A percentile compares a stretch with the other conserved stretches of the same genome.
phyloP scores from a whole-genome alignment of 169 alveolate genomes.

The Plasmodium relictum region DNA sequence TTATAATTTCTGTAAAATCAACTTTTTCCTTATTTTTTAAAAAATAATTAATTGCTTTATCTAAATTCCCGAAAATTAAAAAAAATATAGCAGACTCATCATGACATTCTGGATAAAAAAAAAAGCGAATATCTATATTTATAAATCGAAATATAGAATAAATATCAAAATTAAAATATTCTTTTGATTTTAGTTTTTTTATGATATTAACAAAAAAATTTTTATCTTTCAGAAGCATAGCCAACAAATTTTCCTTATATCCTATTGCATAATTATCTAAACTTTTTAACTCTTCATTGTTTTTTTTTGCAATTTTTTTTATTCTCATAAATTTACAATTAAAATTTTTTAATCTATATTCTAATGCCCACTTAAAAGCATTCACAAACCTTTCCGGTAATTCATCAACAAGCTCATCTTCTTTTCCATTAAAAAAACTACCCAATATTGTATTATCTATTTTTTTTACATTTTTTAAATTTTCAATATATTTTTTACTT shows the following conservation, averaged over 20 bases:
- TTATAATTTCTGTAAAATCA: conserved; percentile 27
- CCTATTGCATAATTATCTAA: conserved; percentile 73
- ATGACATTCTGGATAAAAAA: conserved; percentile 57
- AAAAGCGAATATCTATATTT: conserved; percentile 54
- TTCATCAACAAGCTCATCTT: conserved; percentile 37
- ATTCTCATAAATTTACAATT: conserved; percentile 71
- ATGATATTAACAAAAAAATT: conserved; percentile 57
- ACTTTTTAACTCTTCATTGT: conserved; percentile 46
- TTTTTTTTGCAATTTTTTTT: conserved; percentile 64
- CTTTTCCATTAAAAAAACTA: conserved; percentile 34
- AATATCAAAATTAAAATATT: conserved; percentile 74
- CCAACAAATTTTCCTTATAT: conserved; percentile 68
- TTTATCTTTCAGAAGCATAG: conserved; percentile 72
- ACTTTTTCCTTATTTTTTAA: conserved; percentile 28
- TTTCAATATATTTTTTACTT: conserved; percentile 16
- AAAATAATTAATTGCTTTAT: conserved; percentile 48
- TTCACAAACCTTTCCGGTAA: conserved; percentile 59
- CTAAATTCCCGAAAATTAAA: conserved; percentile 65
- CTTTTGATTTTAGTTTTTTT: conserved; percentile 65
- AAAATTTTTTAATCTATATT: conserved; percentile 59
- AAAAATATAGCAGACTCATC: conserved; percentile 64
- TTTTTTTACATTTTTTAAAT: conserved; percentile 61
- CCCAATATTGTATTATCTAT: conserved; percentile 69
- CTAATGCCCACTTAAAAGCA: conserved; percentile 77
- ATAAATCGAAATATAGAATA: conserved; percentile 68